Evolutionary conservation across 2,329 filamentous ascomycete genomes (phyloP).

Genomic region (Aspergillus calidoustus): DNA sequence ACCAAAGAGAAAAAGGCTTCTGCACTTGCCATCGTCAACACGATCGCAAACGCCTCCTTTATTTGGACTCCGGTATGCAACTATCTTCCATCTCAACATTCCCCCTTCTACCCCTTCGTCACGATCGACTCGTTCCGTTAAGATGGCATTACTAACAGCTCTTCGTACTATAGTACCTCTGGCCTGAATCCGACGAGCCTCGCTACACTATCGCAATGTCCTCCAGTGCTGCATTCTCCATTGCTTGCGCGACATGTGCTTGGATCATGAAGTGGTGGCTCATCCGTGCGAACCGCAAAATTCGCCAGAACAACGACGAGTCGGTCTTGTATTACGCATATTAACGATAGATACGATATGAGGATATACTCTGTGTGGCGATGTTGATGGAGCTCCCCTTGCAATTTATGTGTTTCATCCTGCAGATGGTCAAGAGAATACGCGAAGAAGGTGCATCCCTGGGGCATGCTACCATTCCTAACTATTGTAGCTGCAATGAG

Average conservation of each 20-base stretch:
- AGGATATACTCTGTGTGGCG: not conserved
- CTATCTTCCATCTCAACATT: not conserved
- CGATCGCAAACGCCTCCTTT: conserved; percentile 44
- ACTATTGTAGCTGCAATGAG: too few species aligned
- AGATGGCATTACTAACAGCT: too few species aligned
- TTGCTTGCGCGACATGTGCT: conserved; percentile 21
- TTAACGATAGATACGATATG: not conserved
- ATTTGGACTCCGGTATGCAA: conserved; percentile 38
- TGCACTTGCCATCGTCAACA: conserved; percentile 48
- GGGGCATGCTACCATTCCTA: too few species aligned
- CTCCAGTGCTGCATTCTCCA: conserved; percentile 23
- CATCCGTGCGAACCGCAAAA: conserved; percentile 24
- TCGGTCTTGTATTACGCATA: conserved; percentile 25
- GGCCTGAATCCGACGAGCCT: conserved; percentile 30
- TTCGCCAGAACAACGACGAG: conserved; percentile 24
- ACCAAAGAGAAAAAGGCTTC: conserved; percentile 52
- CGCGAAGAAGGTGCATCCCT: too few species aligned
- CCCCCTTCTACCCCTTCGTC: not conserved
- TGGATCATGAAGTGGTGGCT: conserved; percentile 25
- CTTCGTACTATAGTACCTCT: conserved; percentile 35
- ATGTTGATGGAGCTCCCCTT: not conserved
- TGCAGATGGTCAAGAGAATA: too few species aligned
- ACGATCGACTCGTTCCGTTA: not conserved
- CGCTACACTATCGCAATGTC: conserved; percentile 27
- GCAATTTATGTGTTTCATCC: too few species aligned